These are phyloP conservation scores for Claviceps sp. DNA, from an alignment of 2,329 filamentous ascomycete genomes.

Conservation along the genomic window DNA sequence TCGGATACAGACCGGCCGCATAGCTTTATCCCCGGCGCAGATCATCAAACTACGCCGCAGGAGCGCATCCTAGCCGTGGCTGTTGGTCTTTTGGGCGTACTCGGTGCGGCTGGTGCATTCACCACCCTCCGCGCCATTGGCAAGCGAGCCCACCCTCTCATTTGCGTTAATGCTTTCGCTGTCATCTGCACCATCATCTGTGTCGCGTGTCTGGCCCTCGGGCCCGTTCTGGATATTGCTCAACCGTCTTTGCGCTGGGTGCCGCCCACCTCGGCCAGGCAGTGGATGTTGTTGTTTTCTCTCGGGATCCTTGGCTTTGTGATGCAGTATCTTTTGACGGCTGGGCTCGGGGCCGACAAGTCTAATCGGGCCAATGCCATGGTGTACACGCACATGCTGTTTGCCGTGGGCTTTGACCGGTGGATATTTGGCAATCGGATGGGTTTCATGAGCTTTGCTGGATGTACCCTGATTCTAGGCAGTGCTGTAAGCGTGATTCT, in stretches of 20 bases:
- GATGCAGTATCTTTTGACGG: slow-evolving; percentile 77
- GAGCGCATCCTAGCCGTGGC: slow-evolving; percentile 59
- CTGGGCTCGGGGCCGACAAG: slow-evolving; percentile 60
- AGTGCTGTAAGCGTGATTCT: slow-evolving; percentile 38
- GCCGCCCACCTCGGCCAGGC: slow-evolving; percentile 25
- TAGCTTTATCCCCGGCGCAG: slow-evolving; percentile 15
- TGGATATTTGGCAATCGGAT: slow-evolving; percentile 39
- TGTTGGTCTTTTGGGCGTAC: slow-evolving; percentile 61
- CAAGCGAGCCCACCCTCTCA: slow-evolving; percentile 64
- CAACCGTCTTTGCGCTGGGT: slow-evolving; percentile 33
- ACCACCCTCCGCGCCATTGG: slow-evolving; percentile 71
- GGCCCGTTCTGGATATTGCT: slow-evolving; percentile 28
- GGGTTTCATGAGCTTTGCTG: slow-evolving; percentile 33
- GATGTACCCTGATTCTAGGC: slow-evolving; percentile 39
- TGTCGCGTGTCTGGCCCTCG: slow-evolving; percentile 41
- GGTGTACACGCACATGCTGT: slow-evolving; percentile 45
- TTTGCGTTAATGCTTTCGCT: slow-evolving; percentile 77
- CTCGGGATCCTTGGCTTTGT: slow-evolving; percentile 65
- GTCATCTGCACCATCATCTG: slow-evolving; percentile 57
- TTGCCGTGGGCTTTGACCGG: slow-evolving; percentile 38
- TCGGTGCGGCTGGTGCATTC: slow-evolving; percentile 62
- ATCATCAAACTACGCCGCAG: slow-evolving; percentile 36
- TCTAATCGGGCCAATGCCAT: slow-evolving; percentile 44
- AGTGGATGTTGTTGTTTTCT: slow-evolving; percentile 56
- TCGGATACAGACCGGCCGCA: neutral